Evolutionary conservation across 352 stramenopile species (phyloP).

Genomic region (Globisporangium middletonii): DNA sequence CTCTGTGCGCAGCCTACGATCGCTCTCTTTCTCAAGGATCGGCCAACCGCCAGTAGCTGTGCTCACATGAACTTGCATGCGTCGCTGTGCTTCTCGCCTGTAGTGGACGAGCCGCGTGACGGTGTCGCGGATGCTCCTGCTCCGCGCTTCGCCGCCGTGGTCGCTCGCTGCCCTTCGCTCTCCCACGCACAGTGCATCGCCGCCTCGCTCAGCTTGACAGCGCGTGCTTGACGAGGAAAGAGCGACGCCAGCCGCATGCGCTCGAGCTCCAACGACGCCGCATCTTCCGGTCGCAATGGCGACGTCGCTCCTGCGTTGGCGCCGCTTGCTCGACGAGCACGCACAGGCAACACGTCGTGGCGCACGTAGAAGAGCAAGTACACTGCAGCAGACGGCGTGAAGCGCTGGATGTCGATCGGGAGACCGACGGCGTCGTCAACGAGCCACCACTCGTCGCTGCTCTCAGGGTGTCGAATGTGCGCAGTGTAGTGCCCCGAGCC

Average conservation of each 20-base stretch:
- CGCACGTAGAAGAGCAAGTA: conserved; percentile 76
- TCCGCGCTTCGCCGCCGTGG: neutral
- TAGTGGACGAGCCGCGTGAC: neutral
- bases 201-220: conserved; percentile 5
- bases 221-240: conserved; percentile 5
- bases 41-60: neutral
- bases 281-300: neutral
- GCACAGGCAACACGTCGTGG: conserved; percentile 24
- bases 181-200: conserved; percentile 3
- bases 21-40: neutral
- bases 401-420: conserved; percentile 15
- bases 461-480: conserved; percentile 33
- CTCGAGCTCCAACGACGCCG: neutral
- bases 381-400: conserved; percentile 39
- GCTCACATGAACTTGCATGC: conserved; percentile 13
- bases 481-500: conserved; percentile 92
- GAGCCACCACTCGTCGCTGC: conserved; percentile 78
- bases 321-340: neutral
- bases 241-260: conserved; percentile 3
- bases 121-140: neutral
- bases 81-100: neutral
- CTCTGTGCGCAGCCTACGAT: neutral
- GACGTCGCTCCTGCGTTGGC: neutral
- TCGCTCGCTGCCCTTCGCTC: neutral
- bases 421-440: conserved; percentile 86